These are phyloP conservation scores for Aphanomyces stellatus DNA, from an alignment of 352 stramenopile genomes.

Conservation along the genomic window DNA sequence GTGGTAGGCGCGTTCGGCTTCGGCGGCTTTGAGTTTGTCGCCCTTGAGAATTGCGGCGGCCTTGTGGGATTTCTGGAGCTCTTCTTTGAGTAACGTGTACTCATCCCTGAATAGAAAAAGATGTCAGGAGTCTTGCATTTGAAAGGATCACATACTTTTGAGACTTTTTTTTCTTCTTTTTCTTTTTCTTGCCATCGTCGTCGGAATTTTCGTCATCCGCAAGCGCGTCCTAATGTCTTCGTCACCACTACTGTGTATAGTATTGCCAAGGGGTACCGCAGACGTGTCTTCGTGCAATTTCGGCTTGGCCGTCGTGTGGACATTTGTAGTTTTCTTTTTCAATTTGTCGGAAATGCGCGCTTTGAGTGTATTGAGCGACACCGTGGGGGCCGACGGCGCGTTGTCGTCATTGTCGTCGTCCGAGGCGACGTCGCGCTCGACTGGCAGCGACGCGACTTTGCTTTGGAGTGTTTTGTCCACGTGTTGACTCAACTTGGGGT, in stretches of 20 bases:
- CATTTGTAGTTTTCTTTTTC: constrained; percentile 30
- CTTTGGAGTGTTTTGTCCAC: constrained; percentile 50
- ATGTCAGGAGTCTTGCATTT: neutral
- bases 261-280: neutral
- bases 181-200: constrained; percentile 26
- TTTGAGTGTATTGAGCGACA: constrained; percentile 15
- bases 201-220: constrained; percentile 3
- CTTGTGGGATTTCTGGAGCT: constrained; percentile 56
- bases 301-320: neutral
- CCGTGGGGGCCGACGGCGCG: neutral
- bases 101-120: constrained; percentile 30
- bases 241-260: neutral
- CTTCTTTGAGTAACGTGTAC: constrained; percentile 55
- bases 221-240: no score
- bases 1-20: constrained; percentile 42
- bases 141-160: no score
- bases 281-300: neutral
- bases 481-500: constrained; percentile 51
- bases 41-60: constrained; percentile 45
- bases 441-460: constrained; percentile 29
- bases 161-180: constrained; percentile 4
- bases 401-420: constrained; percentile 23
- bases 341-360: constrained; percentile 18
- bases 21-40: constrained; percentile 45
- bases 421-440: constrained; percentile 10